A percentile compares a stretch with the other conserved stretches of the same genome.
Conservation (phyloP, 2,329 filamentous ascomycete genomes). For the Arthrobotrys megalospora region DNA sequence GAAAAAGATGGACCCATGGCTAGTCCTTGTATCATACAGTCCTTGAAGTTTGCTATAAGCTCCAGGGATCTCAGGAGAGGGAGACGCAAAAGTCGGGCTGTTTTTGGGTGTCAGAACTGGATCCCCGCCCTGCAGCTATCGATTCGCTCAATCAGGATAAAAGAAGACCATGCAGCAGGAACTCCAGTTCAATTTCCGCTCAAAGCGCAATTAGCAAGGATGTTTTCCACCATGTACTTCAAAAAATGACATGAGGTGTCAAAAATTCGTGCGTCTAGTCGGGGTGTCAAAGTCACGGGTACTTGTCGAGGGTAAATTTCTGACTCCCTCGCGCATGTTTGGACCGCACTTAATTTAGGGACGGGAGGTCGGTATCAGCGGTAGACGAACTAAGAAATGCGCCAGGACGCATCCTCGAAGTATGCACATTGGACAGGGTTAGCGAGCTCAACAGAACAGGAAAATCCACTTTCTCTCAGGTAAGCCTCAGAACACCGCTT, state of each 20-base stretch:
- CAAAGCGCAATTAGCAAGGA: slow-evolving; percentile 58
- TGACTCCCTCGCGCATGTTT: slow-evolving; percentile 55
- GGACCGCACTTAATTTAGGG: slow-evolving; percentile 49
- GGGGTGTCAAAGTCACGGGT: slow-evolving; percentile 51
- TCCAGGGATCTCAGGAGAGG: slow-evolving; percentile 22
- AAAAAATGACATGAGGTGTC: slow-evolving; percentile 29
- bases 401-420: slow-evolving; percentile 49
- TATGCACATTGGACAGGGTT: slow-evolving; percentile 33
- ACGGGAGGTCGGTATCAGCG: slow-evolving; percentile 53
- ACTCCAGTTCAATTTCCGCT: slow-evolving; percentile 57
- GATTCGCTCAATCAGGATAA: slow-evolving; percentile 51
- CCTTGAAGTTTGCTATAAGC: slow-evolving; percentile 52
- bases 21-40: slow-evolving; percentile 40
- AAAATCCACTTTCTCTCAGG: slow-evolving; percentile 38
- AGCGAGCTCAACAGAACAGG: slow-evolving; percentile 49
- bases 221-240: slow-evolving; percentile 45
- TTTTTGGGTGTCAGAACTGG: slow-evolving; percentile 49
- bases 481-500: slow-evolving; percentile 34
- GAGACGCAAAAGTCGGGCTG: slow-evolving; percentile 33
- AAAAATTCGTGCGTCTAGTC: slow-evolving; percentile 52
- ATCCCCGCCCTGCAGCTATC: slow-evolving; percentile 32
- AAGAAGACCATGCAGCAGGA: slow-evolving; percentile 44
- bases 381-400: slow-evolving; percentile 48
- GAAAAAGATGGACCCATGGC: slow-evolving; percentile 23
- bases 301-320: slow-evolving; percentile 46